Evolutionary conservation across 2,329 filamentous ascomycete species (phyloP), one percentile per base, ranked within the genome.

Genomic region (Calonectria ilicicola): DNA sequence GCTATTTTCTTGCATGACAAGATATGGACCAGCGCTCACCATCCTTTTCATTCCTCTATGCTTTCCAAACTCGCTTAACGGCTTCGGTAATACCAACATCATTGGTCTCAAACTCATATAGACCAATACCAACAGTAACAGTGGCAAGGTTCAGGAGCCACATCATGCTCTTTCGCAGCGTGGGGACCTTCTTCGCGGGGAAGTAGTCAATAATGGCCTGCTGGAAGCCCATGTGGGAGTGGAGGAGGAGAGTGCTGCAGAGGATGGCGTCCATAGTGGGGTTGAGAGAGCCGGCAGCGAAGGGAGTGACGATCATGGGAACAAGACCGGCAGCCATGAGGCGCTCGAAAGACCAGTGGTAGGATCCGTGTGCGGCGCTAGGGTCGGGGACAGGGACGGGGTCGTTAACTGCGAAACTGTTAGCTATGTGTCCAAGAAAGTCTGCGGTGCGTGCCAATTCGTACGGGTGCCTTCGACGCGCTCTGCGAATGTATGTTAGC

Each of bases 91-190:
- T 85, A 77, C 97, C 97, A 65, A 99, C 95, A 79, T 99, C 97
- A 82, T 98, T 98, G 38, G 97, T 99, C 92, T 99, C 97, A 81
- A 98, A 98, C 86, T 98, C 96, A 87, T 99, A 99, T 81, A 98
- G 89, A 70, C 96, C 96, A 77, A 98, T 89, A 64, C 94, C 95
- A 75, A 96, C 94, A 65, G 95, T 87, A 71, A 96, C 88, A 14
- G 97, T 98, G 72, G 91, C 92, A 56, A 89, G 86, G 81, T 96
- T 95, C 75, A 98, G 91, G 44, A 89, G 87, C 95, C 95, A 98
- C 84, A 90, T 91, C 83, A 92, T 89, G n/a, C 87, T 67, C 82
- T 91, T 92, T 83, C 91, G 91, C 73, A 91, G 85, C 77, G 89
- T 91, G 64, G 95, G 94, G 78, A 94, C 89, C 80, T 91, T 89